phyloP scores from a whole-genome alignment of 441 rosid genomes.

The Aquilaria agallochum region DNA sequence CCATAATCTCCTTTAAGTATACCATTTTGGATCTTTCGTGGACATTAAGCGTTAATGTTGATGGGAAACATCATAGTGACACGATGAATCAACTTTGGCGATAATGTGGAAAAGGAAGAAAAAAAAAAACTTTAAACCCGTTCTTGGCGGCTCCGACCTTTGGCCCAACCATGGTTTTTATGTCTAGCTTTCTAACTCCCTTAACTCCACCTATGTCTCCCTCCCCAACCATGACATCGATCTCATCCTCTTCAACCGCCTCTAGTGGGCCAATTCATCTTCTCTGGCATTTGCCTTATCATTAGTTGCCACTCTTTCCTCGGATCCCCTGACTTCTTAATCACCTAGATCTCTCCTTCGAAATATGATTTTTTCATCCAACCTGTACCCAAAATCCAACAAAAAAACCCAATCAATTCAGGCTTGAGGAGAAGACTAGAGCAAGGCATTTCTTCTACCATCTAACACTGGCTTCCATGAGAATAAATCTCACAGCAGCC shows the following conservation, averaged over 20 bases:
- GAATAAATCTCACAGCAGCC: too few species aligned
- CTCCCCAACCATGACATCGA: slow-evolving; percentile 83
- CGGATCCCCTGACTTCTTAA: slow-evolving; percentile 71
- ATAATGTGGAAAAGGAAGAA: too few species aligned
- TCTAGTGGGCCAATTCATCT: slow-evolving; percentile 90
- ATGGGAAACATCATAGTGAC: too few species aligned
- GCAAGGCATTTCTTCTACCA: slow-evolving; percentile 22
- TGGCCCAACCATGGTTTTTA: slow-evolving; percentile 90
- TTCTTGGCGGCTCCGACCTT: slow-evolving; percentile 80
- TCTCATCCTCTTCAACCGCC: slow-evolving; percentile 84
- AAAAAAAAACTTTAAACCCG: slow-evolving; percentile 28
- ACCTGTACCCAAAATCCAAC: slow-evolving; percentile 55
- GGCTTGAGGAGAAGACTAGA: slow-evolving; percentile 22
- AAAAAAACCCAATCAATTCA: slow-evolving; percentile 25
- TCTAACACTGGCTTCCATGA: too few species aligned
- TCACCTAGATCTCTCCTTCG: slow-evolving; percentile 65
- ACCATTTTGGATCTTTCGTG: too few species aligned
- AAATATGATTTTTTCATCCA: slow-evolving; percentile 77
- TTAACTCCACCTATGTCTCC: slow-evolving; percentile 91
- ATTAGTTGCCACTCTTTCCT: slow-evolving; percentile 81
- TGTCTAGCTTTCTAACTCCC: slow-evolving; percentile 90
- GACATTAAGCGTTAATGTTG: too few species aligned
- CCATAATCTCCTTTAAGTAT: too few species aligned
- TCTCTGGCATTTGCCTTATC: slow-evolving; percentile 65
- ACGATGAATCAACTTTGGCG: too few species aligned